These are phyloP conservation scores for Crucihimalaya himalaica DNA, from an alignment of 345 rosid species.

Conservation along the genomic window DNA sequence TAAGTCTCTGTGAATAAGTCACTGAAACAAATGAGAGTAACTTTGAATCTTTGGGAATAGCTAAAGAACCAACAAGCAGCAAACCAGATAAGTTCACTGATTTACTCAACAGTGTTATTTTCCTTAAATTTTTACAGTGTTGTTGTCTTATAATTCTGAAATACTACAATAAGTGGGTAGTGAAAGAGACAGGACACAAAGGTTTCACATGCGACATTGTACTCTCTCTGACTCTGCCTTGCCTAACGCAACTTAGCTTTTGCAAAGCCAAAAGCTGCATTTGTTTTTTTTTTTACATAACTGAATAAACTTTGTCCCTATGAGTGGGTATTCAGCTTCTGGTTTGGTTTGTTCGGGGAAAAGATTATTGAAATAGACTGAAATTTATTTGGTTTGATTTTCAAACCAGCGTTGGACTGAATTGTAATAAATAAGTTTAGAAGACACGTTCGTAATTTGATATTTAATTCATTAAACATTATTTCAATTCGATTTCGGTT, in stretches of 20 bases:
- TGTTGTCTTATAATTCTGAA: slow-evolving; percentile 5
- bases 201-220: slow-evolving; percentile 41
- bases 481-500: not conserved
- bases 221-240: slow-evolving; percentile 25
- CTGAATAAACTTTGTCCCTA: slow-evolving; percentile 23
- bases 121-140: slow-evolving; percentile 11
- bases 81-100: slow-evolving; percentile 2
- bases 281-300: slow-evolving; percentile 10
- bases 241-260: slow-evolving; percentile 31
- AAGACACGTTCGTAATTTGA: not conserved
- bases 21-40: slow-evolving; percentile 29
- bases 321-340: not conserved
- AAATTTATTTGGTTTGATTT: too few species aligned
- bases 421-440: too few species aligned
- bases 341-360: slow-evolving; percentile 1
- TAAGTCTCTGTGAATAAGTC: not conserved
- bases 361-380: too few species aligned
- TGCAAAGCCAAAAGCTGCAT: slow-evolving; percentile 27
- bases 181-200: slow-evolving; percentile 40
- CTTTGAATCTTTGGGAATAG: slow-evolving; percentile 21
- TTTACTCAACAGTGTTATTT: slow-evolving; percentile 2
- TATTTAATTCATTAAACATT: not conserved
- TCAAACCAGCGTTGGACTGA: not conserved
- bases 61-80: not conserved
- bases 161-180: slow-evolving; percentile 38